Base-by-base conservation (phyloP, 768 basidiomycete genomes). In the Tulasnella sp. region DNA sequence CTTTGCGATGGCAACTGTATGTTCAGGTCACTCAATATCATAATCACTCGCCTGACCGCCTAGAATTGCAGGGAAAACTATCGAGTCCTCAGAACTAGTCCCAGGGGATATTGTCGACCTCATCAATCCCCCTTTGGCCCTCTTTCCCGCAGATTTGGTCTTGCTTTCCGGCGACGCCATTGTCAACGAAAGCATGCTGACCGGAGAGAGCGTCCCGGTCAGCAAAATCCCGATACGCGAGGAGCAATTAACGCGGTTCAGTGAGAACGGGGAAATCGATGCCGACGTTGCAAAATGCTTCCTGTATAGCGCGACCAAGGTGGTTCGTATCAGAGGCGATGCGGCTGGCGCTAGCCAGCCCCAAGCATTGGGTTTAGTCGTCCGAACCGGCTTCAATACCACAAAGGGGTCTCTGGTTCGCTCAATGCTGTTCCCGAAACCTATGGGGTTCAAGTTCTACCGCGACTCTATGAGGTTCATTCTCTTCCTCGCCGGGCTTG, bases 391-490 rank as follows among this genome's bases (percentile, higher is more conserved):
- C 0, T 99, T 99, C 84, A 94, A 93, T 82, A 99, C 97, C 1
- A 99, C 97, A 6, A 99, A 99, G 83, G 97, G 97, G 22, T 93
- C 97, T 0, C 85, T 99, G 31, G 89, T 99, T 31, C 88, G 97
- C 31, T 98, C 97, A 0, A 99, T 99, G 97, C 86, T 99, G 19
- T 99, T 96, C 85, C 97, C 97, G 0, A 98, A 97, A 81, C 96
- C 97, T 0, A 96, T 97, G 78, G 97, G 96, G 0, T 99, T 99
- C 89, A 97, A 97, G 82, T 99, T 99, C 84, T 99, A 99, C 84
- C 90, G 91, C 39, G 94, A 96, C 83, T 94, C 93, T 1, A 89
- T 93, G 38, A 85, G 91, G 78, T 99, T 99, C 83, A 97, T 99
- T 73, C 87, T 88, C 29, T 95, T 99, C 6, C 87, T 99, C 17